These are phyloP conservation scores for Debaryomyces coudertii DNA, from an alignment of 1,139 yeast species.

Conservation along the genomic window DNA sequence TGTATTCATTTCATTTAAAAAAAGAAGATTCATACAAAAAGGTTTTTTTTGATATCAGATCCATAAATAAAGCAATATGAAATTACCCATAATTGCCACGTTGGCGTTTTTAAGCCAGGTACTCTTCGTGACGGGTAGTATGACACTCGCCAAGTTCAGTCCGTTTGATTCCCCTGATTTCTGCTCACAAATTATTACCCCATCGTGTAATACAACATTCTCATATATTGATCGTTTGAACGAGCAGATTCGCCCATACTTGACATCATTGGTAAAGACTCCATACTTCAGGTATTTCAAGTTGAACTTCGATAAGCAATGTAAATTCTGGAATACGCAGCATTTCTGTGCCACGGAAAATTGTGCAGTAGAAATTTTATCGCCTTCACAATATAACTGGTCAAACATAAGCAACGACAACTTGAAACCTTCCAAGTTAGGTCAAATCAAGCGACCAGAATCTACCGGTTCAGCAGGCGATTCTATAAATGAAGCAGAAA, in stretches of 20 bases:
- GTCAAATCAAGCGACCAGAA: constrained; percentile 40
- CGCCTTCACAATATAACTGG: constrained; percentile 56
- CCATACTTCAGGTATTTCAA: constrained; percentile 87
- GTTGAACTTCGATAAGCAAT: constrained; percentile 80
- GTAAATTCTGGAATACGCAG: constrained; percentile 86
- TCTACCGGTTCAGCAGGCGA: constrained; percentile 20
- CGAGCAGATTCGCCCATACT: constrained; percentile 45
- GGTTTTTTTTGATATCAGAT: neutral
- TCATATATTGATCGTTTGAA: constrained; percentile 47
- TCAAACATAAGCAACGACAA: constrained; percentile 64
- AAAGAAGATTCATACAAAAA: neutral
- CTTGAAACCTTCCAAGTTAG: constrained; percentile 75
- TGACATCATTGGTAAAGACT: constrained; percentile 60
- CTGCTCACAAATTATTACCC: constrained; percentile 51
- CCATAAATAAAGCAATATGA: neutral
- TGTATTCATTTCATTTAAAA: neutral
- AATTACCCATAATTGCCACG: constrained; percentile 4
- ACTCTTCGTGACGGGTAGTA: constrained; percentile 1
- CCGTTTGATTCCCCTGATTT: constrained; percentile 52
- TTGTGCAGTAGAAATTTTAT: constrained; percentile 84
- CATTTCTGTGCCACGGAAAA: constrained; percentile 90
- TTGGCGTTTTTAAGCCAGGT: constrained; percentile 3
- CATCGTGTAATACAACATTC: constrained; percentile 52
- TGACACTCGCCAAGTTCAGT: constrained; percentile 22
- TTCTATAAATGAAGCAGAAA: constrained; percentile 23